Conservation (phyloP, 2,329 filamentous ascomycete genomes). For the Geoglossum cookeanum region DNA sequence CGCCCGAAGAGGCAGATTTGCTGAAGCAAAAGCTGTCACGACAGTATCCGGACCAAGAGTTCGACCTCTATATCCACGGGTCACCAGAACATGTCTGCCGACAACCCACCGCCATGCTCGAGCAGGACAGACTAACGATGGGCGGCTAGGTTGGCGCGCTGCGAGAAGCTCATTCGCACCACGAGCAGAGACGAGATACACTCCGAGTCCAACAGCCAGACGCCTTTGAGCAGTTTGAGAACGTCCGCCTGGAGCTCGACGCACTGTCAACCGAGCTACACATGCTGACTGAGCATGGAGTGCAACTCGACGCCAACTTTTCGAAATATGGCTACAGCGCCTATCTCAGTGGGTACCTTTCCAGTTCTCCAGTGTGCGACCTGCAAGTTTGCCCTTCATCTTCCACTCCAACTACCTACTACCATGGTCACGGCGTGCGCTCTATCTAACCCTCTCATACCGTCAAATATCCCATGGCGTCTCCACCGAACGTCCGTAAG, state of each 20-base stretch:
- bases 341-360: slow-evolving; percentile 29
- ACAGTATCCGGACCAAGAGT: slow-evolving; percentile 19
- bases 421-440: too few species aligned
- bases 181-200: slow-evolving; percentile 27
- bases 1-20: slow-evolving; percentile 33
- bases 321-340: slow-evolving; percentile 43
- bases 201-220: slow-evolving; percentile 31
- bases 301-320: slow-evolving; percentile 40
- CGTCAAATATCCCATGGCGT: too few species aligned
- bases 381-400: neutral
- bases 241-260: slow-evolving; percentile 33
- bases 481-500: too few species aligned
- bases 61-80: slow-evolving; percentile 40
- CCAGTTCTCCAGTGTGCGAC: neutral
- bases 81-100: slow-evolving; percentile 26
- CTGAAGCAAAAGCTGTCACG: slow-evolving; percentile 24
- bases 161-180: slow-evolving; percentile 31
- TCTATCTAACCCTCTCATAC: too few species aligned
- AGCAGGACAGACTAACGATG: slow-evolving; percentile 6
- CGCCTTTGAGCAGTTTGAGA: slow-evolving; percentile 36
- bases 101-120: slow-evolving; percentile 3
- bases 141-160: slow-evolving; percentile 25
- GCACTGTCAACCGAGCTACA: slow-evolving; percentile 33
- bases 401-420: neutral
- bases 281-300: slow-evolving; percentile 32